Conservation (phyloP, 805 yeast species). For the Tanozyma kutaoensis region DNA sequence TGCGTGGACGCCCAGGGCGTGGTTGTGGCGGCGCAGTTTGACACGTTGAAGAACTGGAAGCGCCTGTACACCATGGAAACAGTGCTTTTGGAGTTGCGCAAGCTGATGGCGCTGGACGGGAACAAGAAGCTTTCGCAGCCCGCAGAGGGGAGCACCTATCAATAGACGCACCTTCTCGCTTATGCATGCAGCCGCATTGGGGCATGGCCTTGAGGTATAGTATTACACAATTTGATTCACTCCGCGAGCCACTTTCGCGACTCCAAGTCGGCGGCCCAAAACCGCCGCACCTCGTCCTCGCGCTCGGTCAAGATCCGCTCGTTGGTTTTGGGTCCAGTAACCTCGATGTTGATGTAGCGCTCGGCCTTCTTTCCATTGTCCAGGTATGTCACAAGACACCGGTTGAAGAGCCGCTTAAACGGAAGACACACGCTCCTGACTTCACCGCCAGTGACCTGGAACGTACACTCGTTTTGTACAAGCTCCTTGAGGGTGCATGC, state of each 20-base stretch:
- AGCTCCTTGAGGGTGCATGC: slow-evolving; percentile 20
- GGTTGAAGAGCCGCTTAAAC: slow-evolving; percentile 26
- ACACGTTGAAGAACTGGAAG: slow-evolving; percentile 73
- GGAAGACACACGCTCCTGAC: slow-evolving; percentile 29
- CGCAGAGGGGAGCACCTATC: slow-evolving; percentile 73
- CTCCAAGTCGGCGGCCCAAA: slow-evolving; percentile 24
- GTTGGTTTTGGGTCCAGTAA: slow-evolving; percentile 22
- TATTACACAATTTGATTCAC: background rate
- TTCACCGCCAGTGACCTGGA: slow-evolving; percentile 14
- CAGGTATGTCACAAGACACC: slow-evolving; percentile 16
- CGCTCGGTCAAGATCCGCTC: slow-evolving; percentile 9
- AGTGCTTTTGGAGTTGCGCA: slow-evolving; percentile 76
- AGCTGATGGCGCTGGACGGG: slow-evolving; percentile 65
- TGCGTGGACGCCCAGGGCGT: slow-evolving; percentile 68
- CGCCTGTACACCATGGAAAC: slow-evolving; percentile 88
- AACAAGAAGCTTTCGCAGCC: slow-evolving; percentile 89
- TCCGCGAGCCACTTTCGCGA: background rate
- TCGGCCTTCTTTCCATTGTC: slow-evolving; percentile 15
- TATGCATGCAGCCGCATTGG: too few relatives aligned
- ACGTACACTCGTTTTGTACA: slow-evolving; percentile 30
- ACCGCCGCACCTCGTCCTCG: slow-evolving; percentile 16
- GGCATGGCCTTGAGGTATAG: too few relatives aligned
- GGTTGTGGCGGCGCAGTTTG: slow-evolving; percentile 33
- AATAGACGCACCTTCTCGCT: too few relatives aligned
- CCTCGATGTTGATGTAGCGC: slow-evolving; percentile 26